Evolutionary conservation across 352 stramenopile species (phyloP).

Genomic region (Globisporangium radiosum): DNA sequence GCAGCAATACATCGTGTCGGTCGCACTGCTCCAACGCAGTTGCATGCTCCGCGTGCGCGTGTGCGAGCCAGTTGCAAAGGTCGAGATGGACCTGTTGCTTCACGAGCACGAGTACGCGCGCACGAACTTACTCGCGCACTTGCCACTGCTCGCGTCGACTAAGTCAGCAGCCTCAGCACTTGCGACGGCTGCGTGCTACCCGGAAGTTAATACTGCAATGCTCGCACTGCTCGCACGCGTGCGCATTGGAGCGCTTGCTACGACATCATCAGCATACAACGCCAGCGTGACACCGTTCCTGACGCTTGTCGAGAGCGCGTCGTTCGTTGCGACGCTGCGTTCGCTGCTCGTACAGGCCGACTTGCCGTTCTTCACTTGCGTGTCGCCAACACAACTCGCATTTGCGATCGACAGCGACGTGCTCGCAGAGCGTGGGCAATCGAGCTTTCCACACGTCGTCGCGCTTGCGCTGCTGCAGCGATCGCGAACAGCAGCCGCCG

Average conservation of each 20-base stretch:
- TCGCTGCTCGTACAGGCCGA: conserved; percentile 28
- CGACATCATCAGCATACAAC: conserved; percentile 7
- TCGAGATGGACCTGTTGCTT: conserved; percentile 44
- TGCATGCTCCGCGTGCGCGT: conserved; percentile 31
- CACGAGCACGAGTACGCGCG: conserved; percentile 40
- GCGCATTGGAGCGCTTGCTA: conserved; percentile 9
- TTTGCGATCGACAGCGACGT: conserved; percentile 59
- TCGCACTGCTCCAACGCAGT: conserved; percentile 21
- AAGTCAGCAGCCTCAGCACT: conserved; percentile 10
- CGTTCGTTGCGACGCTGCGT: conserved; percentile 42
- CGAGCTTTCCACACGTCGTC: conserved; percentile 58
- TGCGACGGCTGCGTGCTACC: conserved; percentile 31
- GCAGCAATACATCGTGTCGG: conserved; percentile 37
- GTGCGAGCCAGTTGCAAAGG: conserved; percentile 50
- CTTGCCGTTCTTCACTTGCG: conserved; percentile 63
- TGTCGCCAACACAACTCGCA: conserved; percentile 40
- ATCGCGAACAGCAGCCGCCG: conserved; percentile 3
- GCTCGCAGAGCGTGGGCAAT: conserved; percentile 28
- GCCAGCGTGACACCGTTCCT: conserved; percentile 26
- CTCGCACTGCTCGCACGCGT: conserved; percentile 20
- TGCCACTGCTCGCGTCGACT: neutral
- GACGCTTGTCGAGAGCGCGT: conserved; percentile 44
- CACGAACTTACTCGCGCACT: conserved; percentile 21
- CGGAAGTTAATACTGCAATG: conserved; percentile 28
- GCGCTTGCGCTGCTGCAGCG: conserved; percentile 26